These are phyloP conservation scores for Pleurotus tuber-regium DNA, from an alignment of 768 basidiomycete genomes.

Conservation along the genomic window DNA sequence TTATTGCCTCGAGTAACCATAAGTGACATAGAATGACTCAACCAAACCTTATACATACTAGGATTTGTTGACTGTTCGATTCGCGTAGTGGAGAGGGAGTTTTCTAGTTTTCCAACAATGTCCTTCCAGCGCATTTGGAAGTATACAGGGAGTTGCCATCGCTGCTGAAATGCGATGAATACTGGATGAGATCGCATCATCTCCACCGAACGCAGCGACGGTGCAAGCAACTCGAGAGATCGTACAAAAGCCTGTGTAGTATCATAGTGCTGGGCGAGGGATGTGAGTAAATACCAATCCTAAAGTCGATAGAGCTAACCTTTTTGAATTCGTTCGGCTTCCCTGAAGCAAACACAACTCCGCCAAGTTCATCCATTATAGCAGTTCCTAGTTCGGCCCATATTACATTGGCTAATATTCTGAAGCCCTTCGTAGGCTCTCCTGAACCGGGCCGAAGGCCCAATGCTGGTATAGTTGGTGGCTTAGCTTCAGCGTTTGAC, in stretches of 20 bases:
- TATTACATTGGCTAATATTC: conserved; percentile 84
- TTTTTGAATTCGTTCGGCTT: conserved; percentile 87
- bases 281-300: conserved; percentile 7
- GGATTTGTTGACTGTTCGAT: conserved; percentile 27
- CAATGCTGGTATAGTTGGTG: conserved; percentile 15
- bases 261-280: conserved; percentile 66
- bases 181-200: conserved; percentile 71
- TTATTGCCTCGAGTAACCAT: conserved; percentile 15
- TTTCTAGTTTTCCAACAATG: conserved; percentile 76
- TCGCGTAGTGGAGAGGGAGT: conserved; percentile 43
- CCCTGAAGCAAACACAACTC: conserved; percentile 85
- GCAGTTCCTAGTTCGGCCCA: conserved; percentile 83
- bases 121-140: conserved; percentile 98
- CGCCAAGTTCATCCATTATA: conserved; percentile 83
- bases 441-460: not conserved
- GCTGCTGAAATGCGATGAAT: conserved; percentile 69
- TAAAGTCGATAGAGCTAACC: conserved; percentile 39
- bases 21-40: not conserved
- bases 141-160: conserved; percentile 97
- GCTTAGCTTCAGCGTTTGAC: conserved; percentile 26
- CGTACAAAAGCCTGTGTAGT: conserved; percentile 80
- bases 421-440: conserved; percentile 48
- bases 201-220: conserved; percentile 67
- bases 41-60: not conserved
- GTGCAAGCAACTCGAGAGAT: conserved; percentile 79